Conservation (phyloP, 169 alveolate species). For the Plasmodium knowlesi region DNA sequence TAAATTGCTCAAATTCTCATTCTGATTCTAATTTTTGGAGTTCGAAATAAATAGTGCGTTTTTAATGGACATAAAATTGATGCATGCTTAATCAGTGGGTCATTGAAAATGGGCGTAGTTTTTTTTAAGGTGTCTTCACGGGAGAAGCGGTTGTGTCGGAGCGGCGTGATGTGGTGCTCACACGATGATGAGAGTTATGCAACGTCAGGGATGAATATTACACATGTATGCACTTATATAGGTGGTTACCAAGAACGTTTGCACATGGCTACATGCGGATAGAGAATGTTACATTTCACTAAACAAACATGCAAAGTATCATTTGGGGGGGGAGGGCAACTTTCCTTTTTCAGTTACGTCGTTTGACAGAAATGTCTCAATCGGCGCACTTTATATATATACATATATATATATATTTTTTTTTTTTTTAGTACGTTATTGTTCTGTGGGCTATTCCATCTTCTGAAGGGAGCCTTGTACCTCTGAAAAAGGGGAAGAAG, state of each 20-base stretch:
- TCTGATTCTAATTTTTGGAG: conserved; percentile 19
- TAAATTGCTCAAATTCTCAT: conserved; percentile 27
- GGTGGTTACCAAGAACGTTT: background rate
- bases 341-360: conserved; percentile 15
- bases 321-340: background rate
- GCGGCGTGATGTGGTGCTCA: background rate
- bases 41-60: conserved; percentile 12
- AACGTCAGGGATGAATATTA: background rate
- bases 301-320: background rate
- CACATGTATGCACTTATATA: background rate
- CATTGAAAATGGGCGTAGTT: background rate
- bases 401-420: too few species aligned
- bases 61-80: conserved; percentile 19
- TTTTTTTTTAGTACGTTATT: conserved; percentile 29
- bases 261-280: background rate
- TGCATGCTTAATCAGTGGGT: conserved; percentile 1
- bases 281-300: background rate
- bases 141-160: background rate
- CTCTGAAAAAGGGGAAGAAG: conserved; percentile 17
- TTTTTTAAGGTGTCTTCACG: background rate
- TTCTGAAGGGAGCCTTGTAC: conserved; percentile 35
- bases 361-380: background rate
- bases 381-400: background rate
- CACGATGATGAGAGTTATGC: background rate
- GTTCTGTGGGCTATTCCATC: conserved; percentile 72